phyloP scores from a whole-genome alignment of 768 basidiomycete species.

The Panellus pusillus region DNA sequence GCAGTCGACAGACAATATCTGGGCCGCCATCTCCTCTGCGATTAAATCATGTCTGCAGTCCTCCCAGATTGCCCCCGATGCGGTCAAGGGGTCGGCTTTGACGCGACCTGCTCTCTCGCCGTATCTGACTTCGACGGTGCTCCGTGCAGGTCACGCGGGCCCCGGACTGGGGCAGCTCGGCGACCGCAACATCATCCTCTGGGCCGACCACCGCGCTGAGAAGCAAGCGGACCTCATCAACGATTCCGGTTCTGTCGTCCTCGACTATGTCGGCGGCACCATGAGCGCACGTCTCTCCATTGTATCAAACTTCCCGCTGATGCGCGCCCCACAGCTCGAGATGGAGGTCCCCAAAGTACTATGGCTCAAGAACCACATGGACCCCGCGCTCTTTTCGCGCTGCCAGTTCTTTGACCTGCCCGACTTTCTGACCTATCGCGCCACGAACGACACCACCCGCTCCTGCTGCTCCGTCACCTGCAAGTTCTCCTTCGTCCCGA shows the following conservation, averaged over 20 bases:
- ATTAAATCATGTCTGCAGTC: slow-evolving; percentile 63
- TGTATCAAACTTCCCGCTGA: slow-evolving; percentile 6
- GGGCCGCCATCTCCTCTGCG: slow-evolving; percentile 64
- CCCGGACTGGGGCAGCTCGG: slow-evolving; percentile 60
- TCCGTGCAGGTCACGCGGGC: slow-evolving; percentile 74
- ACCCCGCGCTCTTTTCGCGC: slow-evolving; percentile 59
- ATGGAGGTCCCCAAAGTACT: slow-evolving; percentile 99
- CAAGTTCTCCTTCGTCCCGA: slow-evolving; percentile 92
- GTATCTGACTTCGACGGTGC: slow-evolving; percentile 74
- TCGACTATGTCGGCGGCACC: slow-evolving; percentile 93
- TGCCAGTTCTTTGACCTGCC: slow-evolving; percentile 91
- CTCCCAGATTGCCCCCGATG: slow-evolving; percentile 52
- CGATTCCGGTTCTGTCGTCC: slow-evolving; percentile 73
- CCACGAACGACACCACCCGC: slow-evolving; percentile 71
- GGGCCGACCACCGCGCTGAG: slow-evolving; percentile 97
- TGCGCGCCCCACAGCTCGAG: slow-evolving; percentile 61
- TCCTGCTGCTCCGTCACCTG: slow-evolving; percentile 94
- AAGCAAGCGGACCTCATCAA: slow-evolving; percentile 92
- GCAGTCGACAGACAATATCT: slow-evolving; percentile 90
- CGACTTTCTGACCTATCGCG: slow-evolving; percentile 94
- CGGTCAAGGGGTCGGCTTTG: slow-evolving; percentile 91
- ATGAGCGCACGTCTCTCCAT: slow-evolving; percentile 71
- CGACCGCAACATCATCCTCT: slow-evolving; percentile 86
- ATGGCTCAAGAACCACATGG: slow-evolving; percentile 93
- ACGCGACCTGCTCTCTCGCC: slow-evolving; percentile 95